Evolutionary conservation across 2,329 filamentous ascomycete species (phyloP).

Genomic region (Boeremia lycopersici): DNA sequence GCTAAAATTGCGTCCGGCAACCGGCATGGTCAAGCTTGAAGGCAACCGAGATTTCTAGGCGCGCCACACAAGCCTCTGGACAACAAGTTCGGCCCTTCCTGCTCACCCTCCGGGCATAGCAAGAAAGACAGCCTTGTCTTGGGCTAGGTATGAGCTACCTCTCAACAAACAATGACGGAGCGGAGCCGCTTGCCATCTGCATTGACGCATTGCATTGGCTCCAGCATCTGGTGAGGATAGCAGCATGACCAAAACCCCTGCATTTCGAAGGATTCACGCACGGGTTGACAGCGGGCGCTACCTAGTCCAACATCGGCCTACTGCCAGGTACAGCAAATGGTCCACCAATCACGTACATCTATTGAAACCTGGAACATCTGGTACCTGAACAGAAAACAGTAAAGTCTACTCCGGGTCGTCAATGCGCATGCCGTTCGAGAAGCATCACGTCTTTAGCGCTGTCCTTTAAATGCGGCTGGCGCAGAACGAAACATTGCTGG

Average conservation of each 20-base stretch:
- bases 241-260: slow-evolving; percentile 24
- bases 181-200: background rate
- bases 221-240: background rate
- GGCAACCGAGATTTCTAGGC: slow-evolving; percentile 9
- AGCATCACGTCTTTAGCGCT: slow-evolving; percentile 26
- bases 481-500: slow-evolving; percentile 37
- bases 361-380: slow-evolving; percentile 22
- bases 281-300: slow-evolving; percentile 22
- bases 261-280: slow-evolving; percentile 25
- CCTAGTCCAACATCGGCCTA: slow-evolving; percentile 7
- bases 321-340: slow-evolving; percentile 21
- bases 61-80: slow-evolving; percentile 9
- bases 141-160: background rate
- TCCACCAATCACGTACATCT: slow-evolving; percentile 24
- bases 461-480: slow-evolving; percentile 25
- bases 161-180: background rate
- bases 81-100: background rate
- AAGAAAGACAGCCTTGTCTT: background rate
- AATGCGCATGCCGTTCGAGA: slow-evolving; percentile 28
- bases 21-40: slow-evolving; percentile 13
- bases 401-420: slow-evolving; percentile 26
- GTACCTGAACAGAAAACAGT: slow-evolving; percentile 16
- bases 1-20: slow-evolving; percentile 8
- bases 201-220: no score
- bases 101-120: background rate